These are phyloP conservation scores for Malus sylvestris DNA, from an alignment of 306 rosid species.

Conservation along the genomic window DNA sequence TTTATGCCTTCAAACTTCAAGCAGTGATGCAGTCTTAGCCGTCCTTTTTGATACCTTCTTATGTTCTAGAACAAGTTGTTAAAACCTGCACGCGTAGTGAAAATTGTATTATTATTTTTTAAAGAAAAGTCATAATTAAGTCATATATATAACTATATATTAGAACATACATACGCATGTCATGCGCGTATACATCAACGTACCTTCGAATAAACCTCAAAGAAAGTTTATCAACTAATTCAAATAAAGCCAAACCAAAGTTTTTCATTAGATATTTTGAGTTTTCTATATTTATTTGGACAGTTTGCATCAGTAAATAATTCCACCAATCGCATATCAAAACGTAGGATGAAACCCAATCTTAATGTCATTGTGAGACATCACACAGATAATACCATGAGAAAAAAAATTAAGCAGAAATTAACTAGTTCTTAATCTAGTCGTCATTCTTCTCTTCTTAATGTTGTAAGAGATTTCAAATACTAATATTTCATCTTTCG, in stretches of 20 bases:
- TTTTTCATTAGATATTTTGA: background rate
- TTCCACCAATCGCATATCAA: background rate
- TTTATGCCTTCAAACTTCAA: background rate
- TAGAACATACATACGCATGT: too few relatives aligned
- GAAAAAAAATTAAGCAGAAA: too few relatives aligned
- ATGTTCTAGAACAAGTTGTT: background rate
- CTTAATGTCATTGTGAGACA: background rate
- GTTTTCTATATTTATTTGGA: background rate
- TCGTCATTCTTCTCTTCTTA: too few relatives aligned
- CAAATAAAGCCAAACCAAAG: background rate
- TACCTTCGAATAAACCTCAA: background rate
- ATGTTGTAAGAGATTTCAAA: too few relatives aligned
- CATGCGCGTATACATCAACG: too few relatives aligned
- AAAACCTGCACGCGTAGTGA: background rate
- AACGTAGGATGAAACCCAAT: background rate
- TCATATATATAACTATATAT: too few relatives aligned
- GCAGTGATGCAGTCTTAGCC: background rate
- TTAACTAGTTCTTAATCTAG: too few relatives aligned
- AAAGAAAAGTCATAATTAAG: too few relatives aligned
- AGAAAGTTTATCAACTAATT: background rate
- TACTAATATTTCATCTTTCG: too few relatives aligned
- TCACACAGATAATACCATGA: background rate
- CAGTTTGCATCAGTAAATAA: background rate
- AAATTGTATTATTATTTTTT: background rate
- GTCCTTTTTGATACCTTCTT: background rate